Conservation (phyloP, 441 rosid genomes). For the Syzygium syzygioides region DNA sequence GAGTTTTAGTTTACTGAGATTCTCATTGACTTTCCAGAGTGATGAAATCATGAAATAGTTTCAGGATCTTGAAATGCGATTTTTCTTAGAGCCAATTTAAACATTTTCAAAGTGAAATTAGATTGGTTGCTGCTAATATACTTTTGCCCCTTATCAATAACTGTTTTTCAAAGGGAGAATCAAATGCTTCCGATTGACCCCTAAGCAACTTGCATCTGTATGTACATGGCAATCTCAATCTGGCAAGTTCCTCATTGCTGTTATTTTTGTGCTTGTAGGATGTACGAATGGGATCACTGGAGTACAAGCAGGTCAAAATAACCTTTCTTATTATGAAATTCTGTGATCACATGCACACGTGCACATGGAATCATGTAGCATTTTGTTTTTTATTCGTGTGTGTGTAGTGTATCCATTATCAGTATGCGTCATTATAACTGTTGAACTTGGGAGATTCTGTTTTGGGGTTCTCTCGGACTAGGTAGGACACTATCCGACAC, state of each 20-base stretch:
- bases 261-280: slow-evolving; percentile 43
- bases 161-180: not conserved
- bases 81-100: not conserved
- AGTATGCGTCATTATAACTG: not conserved
- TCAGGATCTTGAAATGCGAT: not conserved
- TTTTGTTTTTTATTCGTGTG: not conserved
- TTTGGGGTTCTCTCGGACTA: not conserved
- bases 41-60: not conserved
- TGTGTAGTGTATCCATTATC: not conserved
- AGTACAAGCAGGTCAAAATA: slow-evolving; percentile 73
- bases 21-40: not conserved
- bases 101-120: not conserved
- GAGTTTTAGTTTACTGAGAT: slow-evolving; percentile 22
- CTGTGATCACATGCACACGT: not conserved
- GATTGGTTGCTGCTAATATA: not conserved
- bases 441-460: not conserved
- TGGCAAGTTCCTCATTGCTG: slow-evolving; percentile 3
- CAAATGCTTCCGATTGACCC: not conserved
- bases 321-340: not conserved
- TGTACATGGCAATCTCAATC: not conserved
- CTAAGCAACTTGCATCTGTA: not conserved
- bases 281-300: slow-evolving; percentile 72
- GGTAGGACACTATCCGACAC: not conserved
- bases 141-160: not conserved
- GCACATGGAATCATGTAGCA: not conserved